Conservation (phyloP, 2,329 filamentous ascomycete species). For the Pleomassaria siparia region DNA sequence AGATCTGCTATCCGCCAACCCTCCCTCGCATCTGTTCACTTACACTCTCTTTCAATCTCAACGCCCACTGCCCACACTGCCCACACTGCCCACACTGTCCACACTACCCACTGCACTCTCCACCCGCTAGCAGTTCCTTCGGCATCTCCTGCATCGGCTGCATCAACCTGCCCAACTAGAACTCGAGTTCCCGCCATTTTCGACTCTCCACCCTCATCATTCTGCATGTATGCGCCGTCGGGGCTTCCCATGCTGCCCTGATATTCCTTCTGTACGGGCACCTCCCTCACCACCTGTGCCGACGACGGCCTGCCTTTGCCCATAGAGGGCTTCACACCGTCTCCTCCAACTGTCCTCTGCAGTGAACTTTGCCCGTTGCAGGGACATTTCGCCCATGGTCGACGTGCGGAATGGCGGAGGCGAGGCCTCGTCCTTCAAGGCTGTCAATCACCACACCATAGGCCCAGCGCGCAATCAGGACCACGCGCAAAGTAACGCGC, state of each 20-base stretch:
- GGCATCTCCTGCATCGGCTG: constrained; percentile 20
- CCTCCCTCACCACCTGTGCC: constrained; percentile 27
- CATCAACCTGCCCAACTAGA: constrained; percentile 14
- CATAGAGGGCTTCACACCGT: constrained; percentile 23
- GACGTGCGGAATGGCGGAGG: constrained; percentile 41
- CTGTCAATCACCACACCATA: constrained; percentile 32
- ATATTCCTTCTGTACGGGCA: constrained; percentile 35
- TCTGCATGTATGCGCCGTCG: constrained; percentile 37
- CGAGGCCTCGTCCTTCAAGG: constrained; percentile 33
- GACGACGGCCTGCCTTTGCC: constrained; percentile 27
- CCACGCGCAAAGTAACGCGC: constrained; percentile 27
- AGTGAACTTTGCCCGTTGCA: constrained; percentile 19
- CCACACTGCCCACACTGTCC: too few relatives aligned
- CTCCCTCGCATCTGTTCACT: constrained; percentile 18
- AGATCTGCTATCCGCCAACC: constrained; percentile 8
- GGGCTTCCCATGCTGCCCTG: constrained; percentile 40
- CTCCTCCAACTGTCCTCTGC: constrained; percentile 16
- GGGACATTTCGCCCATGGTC: constrained; percentile 34
- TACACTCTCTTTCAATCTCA: constrained; percentile 10
- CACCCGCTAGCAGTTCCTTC: constrained; percentile 11
- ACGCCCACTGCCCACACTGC: constrained; percentile 8
- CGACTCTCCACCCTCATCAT: constrained; percentile 19
- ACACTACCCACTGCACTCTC: too few relatives aligned
- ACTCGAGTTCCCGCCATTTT: constrained; percentile 15
- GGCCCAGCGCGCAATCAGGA: constrained; percentile 32